Evolutionary conservation across 2,329 filamentous ascomycete species (phyloP).

Genomic region (Paramyrothecium sp.): DNA sequence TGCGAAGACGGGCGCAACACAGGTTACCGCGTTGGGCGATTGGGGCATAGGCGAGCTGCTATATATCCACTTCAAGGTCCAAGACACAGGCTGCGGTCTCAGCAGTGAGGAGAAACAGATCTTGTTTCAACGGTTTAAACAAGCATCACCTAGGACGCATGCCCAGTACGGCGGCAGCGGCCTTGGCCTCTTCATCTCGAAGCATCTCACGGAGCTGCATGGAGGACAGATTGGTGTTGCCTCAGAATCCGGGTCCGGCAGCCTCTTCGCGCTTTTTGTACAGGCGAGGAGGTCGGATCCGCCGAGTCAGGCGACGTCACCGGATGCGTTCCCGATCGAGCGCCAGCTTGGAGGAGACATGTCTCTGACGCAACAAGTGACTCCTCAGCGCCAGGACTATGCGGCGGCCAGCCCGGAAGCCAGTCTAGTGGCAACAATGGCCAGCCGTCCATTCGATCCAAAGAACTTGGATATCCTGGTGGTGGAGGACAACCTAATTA

Average conservation of each 20-base stretch:
- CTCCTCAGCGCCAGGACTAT: constrained; percentile 1
- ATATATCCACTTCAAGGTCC: constrained; percentile 51
- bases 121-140: constrained; percentile 66
- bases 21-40: constrained; percentile 18
- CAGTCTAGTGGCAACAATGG: not conserved
- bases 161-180: constrained; percentile 65
- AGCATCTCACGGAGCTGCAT: constrained; percentile 62
- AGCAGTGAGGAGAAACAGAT: constrained; percentile 61
- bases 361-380: not conserved
- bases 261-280: constrained; percentile 63
- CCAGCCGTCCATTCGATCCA: not conserved
- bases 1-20: constrained; percentile 3
- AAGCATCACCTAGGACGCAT: constrained; percentile 49
- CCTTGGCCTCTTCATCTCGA: constrained; percentile 63
- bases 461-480: constrained; percentile 53
- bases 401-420: not conserved
- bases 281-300: constrained; percentile 45
- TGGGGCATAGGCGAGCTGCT: constrained; percentile 31
- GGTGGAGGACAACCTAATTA: constrained; percentile 67
- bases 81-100: constrained; percentile 65
- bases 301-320: constrained; percentile 11
- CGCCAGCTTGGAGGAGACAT: not conserved
- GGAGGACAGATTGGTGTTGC: constrained; percentile 64
- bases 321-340: constrained; percentile 1
- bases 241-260: constrained; percentile 56